Percentiles rank a stretch among this genome's conserved stretches.
Conservation (phyloP, 192 early-diverging fungal species). For the Coemansia reversa region DNA sequence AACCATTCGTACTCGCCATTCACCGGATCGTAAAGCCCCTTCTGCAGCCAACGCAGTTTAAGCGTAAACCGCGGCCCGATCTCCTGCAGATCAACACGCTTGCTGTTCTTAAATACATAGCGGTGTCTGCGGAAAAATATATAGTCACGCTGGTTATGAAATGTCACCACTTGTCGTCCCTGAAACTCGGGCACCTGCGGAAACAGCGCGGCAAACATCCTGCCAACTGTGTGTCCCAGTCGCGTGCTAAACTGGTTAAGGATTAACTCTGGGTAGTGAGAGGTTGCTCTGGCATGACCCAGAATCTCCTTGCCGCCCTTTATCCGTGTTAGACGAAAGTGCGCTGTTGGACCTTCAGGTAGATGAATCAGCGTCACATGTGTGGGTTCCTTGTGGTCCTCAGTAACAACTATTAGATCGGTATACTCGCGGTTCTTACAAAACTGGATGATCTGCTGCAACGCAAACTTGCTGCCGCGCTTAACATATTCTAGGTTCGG, state of each 20-base stretch:
- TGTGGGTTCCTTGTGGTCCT: constrained; percentile 88
- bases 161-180: constrained; percentile 89
- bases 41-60: constrained; percentile 91
- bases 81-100: constrained; percentile 88
- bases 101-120: constrained; percentile 85
- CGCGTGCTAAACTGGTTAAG: constrained; percentile 97
- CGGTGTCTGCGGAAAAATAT: constrained; percentile 98
- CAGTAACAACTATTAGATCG: constrained; percentile 90
- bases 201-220: constrained; percentile 94
- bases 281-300: constrained; percentile 74
- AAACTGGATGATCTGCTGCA: constrained; percentile 89
- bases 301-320: constrained; percentile 76
- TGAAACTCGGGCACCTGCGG: constrained; percentile 97
- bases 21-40: constrained; percentile 86
- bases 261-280: constrained; percentile 93
- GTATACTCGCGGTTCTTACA: constrained; percentile 89
- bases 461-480: constrained; percentile 80
- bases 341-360: constrained; percentile 94
- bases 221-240: constrained; percentile 93
- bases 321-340: constrained; percentile 89
- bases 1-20: constrained; percentile 97
- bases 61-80: constrained; percentile 95
- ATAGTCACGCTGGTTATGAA: constrained; percentile 99
- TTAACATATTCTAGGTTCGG: constrained; percentile 88
- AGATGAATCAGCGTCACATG: constrained; percentile 92